These are phyloP conservation scores for Naematelia aurantialba DNA, from an alignment of 768 basidiomycete species.

Conservation along the genomic window DNA sequence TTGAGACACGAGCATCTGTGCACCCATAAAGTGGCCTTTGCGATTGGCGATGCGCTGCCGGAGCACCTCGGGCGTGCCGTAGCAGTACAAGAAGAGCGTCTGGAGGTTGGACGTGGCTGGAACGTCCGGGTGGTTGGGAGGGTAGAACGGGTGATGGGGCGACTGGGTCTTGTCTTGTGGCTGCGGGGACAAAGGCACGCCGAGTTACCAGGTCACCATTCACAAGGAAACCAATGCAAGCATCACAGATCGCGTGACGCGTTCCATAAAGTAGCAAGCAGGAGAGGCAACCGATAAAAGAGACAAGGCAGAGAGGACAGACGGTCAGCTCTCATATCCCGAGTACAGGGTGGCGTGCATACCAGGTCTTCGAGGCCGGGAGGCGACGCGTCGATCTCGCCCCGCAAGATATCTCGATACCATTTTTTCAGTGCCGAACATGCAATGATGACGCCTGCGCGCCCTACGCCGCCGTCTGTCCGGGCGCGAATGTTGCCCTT, in stretches of 20 bases:
- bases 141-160: slow-evolving; percentile 17
- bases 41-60: slow-evolving; percentile 42
- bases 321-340: not conserved
- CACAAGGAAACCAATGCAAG: too few relatives aligned
- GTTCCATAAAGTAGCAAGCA: too few relatives aligned
- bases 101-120: slow-evolving; percentile 51
- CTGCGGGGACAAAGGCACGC: slow-evolving; percentile 18
- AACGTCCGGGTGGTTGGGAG: slow-evolving; percentile 40
- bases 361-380: slow-evolving; percentile 40
- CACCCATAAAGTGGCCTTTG: slow-evolving; percentile 48
- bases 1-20: slow-evolving; percentile 47
- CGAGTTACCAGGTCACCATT: too few relatives aligned
- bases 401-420: slow-evolving; percentile 80
- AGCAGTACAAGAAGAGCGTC: slow-evolving; percentile 73
- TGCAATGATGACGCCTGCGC: slow-evolving; percentile 69
- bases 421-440: slow-evolving; percentile 78
- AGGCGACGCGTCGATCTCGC: slow-evolving; percentile 50
- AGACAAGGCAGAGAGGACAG: slow-evolving; percentile 2
- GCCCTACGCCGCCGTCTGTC: slow-evolving; percentile 28
- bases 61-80: slow-evolving; percentile 45
- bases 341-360: slow-evolving; percentile 11
- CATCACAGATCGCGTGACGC: too few relatives aligned
- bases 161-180: slow-evolving; percentile 28
- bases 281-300: not conserved
- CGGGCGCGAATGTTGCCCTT: slow-evolving; percentile 15